Evolutionary conservation across 2,329 filamentous ascomycete genomes (phyloP).

Genomic region (Colletotrichum cordylinicola): DNA sequence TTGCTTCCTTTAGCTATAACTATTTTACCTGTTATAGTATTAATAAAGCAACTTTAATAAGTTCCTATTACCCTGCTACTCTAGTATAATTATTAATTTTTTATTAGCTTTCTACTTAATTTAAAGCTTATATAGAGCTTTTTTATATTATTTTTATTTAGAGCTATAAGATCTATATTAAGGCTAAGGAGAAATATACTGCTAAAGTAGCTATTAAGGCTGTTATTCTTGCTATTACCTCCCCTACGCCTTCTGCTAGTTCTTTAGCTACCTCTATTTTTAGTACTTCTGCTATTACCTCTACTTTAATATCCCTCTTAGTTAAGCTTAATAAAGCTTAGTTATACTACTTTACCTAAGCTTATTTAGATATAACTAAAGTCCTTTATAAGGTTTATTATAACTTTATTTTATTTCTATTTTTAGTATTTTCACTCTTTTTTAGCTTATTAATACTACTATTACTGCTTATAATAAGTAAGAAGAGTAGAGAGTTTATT

Average conservation of each 20-base stretch:
- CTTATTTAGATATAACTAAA: not conserved
- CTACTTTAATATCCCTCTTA: not conserved
- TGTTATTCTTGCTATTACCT: not conserved
- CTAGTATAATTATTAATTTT: too few relatives aligned
- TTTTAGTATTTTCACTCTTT: not conserved
- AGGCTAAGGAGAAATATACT: too few relatives aligned
- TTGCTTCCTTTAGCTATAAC: too few relatives aligned
- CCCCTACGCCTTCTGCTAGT: not conserved
- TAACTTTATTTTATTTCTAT: not conserved
- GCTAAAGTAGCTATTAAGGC: not conserved
- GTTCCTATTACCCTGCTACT: too few relatives aligned
- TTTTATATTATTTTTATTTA: not conserved
- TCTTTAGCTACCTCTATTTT: not conserved
- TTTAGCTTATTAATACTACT: not conserved
- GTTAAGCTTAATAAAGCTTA: not conserved
- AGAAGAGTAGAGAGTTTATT: not conserved
- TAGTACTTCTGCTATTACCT: not conserved
- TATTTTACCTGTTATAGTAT: too few relatives aligned
- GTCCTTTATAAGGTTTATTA: not conserved
- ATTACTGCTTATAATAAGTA: not conserved
- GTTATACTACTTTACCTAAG: not conserved
- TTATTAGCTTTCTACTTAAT: too few relatives aligned
- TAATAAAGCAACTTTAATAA: too few relatives aligned
- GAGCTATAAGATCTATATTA: not conserved
- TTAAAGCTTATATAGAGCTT: too few relatives aligned